Evolutionary conservation across 2,329 filamentous ascomycete species (phyloP), one percentile per base, ranked within the genome.

Genomic region (Aspergillus aculeatus): DNA sequence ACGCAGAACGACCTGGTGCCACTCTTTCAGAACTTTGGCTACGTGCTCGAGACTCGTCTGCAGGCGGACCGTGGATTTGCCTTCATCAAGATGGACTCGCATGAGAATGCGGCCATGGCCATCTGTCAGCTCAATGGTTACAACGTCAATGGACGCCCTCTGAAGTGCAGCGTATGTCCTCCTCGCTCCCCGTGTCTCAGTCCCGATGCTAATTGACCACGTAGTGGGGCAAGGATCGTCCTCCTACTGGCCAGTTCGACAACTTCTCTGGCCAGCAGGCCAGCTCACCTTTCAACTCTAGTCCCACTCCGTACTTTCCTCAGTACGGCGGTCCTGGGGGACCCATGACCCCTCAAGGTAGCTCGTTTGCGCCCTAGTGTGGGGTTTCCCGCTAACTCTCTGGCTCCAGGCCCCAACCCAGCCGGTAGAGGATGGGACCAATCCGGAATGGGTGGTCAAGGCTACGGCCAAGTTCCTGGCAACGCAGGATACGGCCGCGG

Each of bases 191-290:
- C 48, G 49, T 16, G 56, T 61, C 24, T 61, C 66, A 62, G 70
- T 80, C 70, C 62, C 67, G 66, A 53, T 63, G 50, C 54, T 64
- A 51, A 61, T 68, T 70, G 58, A 73, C 61, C 38, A 14, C 66
- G 44, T 73, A 98, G 94, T 99, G 95, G 95, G 95, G 95, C 75
- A 99, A 99, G 81, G 95, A 99, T 79, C 96, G 96, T 80, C 92
- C 93, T 56, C 92, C 95, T 29, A 92, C 87, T 69, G 85, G 88
- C 67, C 84, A 90, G 71, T 90, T 89, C 68, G 96, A 96, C 70
- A 91, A 91, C 68, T 94, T 90, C 74, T 88, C 90, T 68, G 89
- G 93, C 56, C 90, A 93, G 74, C 91, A 87, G 69, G 89, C 86
- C 78, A 88, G 84, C 67, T 86, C 85, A 56, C 81, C 80, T 58